phyloP scores from a whole-genome alignment of 2,329 filamentous ascomycete species.

The Ceratocystis cacaofunesta region DNA sequence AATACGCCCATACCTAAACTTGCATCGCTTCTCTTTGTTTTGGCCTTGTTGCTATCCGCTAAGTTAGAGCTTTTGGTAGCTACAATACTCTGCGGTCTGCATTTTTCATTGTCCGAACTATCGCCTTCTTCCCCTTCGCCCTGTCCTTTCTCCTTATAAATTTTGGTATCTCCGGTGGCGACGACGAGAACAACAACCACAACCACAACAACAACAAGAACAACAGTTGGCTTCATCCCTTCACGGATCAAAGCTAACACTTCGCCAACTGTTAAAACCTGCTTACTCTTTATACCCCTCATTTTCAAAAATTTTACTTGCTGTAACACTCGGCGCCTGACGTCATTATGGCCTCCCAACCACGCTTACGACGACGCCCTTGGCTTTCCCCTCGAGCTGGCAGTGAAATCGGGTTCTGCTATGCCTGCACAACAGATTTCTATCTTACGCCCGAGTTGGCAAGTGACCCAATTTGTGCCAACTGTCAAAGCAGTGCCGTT shows the following conservation, averaged over 20 bases:
- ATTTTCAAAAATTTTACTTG: not conserved
- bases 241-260: too few species aligned
- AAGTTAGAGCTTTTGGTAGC: not conserved
- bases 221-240: too few species aligned
- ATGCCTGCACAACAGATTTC: constrained; percentile 70
- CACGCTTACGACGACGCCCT: not conserved
- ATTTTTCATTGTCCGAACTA: not conserved
- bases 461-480: constrained; percentile 54
- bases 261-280: not conserved
- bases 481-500: constrained; percentile 62
- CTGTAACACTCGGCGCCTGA: not conserved
- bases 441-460: constrained; percentile 43
- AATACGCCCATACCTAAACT: not conserved
- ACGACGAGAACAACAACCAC: not conserved
- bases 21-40: not conserved
- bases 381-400: not conserved
- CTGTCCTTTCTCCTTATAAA: not conserved
- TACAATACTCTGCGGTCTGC: not conserved
- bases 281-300: not conserved
- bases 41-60: not conserved
- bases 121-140: not conserved
- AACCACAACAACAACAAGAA: not conserved
- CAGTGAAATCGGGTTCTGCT: constrained; percentile 51
- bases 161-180: not conserved
- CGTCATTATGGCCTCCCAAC: constrained; percentile 7